Evolutionary conservation across 768 basidiomycete genomes (phyloP).

Genomic region (Lactarius psammicola): DNA sequence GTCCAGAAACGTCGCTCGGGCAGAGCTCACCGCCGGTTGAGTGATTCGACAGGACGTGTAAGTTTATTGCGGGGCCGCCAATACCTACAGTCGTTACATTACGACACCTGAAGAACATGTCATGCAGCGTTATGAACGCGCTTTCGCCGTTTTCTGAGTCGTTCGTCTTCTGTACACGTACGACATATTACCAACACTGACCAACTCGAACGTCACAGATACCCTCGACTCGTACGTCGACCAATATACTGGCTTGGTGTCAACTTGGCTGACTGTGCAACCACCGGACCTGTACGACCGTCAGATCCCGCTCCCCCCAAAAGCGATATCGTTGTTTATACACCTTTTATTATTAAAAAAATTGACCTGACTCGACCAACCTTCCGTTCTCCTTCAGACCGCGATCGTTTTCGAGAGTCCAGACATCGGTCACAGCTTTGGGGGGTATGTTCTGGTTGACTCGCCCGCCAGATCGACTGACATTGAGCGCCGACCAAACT

Average conservation of each 20-base stretch:
- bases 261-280: slow-evolving; percentile 51
- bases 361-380: background rate
- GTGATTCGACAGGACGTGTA: slow-evolving; percentile 66
- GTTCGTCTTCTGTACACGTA: slow-evolving; percentile 44
- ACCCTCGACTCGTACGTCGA: slow-evolving; percentile 81
- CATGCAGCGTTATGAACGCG: slow-evolving; percentile 78
- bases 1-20: slow-evolving; percentile 62
- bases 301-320: slow-evolving; percentile 62
- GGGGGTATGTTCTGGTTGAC: slow-evolving; percentile 52
- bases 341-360: too few relatives aligned
- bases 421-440: slow-evolving; percentile 58
- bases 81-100: slow-evolving; percentile 75
- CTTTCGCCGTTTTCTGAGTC: slow-evolving; percentile 73
- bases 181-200: slow-evolving; percentile 10
- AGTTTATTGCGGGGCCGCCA: slow-evolving; percentile 78
- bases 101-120: slow-evolving; percentile 71
- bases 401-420: slow-evolving; percentile 60
- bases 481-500: slow-evolving; percentile 54
- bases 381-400: slow-evolving; percentile 40
- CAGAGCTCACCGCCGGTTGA: slow-evolving; percentile 58
- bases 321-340: slow-evolving; percentile 67
- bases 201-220: slow-evolving; percentile 39
- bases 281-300: slow-evolving; percentile 44
- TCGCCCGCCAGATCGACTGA: slow-evolving; percentile 44
- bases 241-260: slow-evolving; percentile 65